Conservation (phyloP, 2,329 filamentous ascomycete species). For the Tothia fuscella region DNA sequence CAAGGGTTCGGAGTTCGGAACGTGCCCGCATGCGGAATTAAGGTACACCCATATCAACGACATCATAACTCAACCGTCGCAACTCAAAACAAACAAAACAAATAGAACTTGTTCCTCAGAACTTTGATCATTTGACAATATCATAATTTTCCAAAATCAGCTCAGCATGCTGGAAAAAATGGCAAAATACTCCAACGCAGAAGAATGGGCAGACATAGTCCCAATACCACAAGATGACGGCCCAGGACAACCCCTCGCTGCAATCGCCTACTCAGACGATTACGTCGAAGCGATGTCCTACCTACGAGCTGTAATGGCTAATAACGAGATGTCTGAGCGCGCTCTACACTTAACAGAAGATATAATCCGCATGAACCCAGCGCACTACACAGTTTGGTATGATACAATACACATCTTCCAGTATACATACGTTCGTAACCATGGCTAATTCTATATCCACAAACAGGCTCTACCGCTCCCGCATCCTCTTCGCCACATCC, state of each 20-base stretch:
- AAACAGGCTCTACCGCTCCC: conserved; percentile 68
- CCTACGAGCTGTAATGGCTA: conserved; percentile 84
- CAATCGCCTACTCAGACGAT: conserved; percentile 80
- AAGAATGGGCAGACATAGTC: conserved; percentile 71
- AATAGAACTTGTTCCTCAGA: too few relatives aligned
- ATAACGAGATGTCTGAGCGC: conserved; percentile 69
- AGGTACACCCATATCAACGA: too few relatives aligned
- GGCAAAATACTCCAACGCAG: conserved; percentile 49
- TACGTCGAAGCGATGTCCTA: conserved; percentile 92
- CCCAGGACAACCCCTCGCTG: conserved; percentile 62
- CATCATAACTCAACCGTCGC: too few relatives aligned
- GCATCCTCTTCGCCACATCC: conserved; percentile 55
- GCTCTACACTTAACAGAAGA: conserved; percentile 73
- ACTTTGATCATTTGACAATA: not conserved
- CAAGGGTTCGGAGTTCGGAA: too few relatives aligned
- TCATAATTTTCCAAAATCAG: not conserved
- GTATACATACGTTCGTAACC: too few relatives aligned
- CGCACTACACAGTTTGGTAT: conserved; percentile 94
- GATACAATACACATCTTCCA: conserved; percentile 14
- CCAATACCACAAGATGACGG: conserved; percentile 79
- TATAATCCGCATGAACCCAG: conserved; percentile 85
- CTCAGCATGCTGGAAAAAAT: too few relatives aligned
- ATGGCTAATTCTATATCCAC: not conserved
- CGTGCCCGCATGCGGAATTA: too few relatives aligned
- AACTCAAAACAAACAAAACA: too few relatives aligned